phyloP scores from a whole-genome alignment of 805 yeast species.

The Brettanomyces custersianus region DNA sequence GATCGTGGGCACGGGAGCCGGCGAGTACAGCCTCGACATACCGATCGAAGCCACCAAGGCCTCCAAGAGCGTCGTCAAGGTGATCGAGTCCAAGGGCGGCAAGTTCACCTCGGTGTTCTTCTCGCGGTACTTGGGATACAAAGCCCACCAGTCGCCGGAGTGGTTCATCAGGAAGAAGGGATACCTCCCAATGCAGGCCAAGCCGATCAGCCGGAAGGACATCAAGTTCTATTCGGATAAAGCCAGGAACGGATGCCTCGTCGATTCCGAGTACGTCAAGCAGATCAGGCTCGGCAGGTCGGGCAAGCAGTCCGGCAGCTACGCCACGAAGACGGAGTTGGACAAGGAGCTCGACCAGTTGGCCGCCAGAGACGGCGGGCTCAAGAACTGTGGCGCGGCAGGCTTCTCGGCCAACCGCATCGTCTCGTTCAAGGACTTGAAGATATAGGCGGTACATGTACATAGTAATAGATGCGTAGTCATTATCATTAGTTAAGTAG shows the following conservation, averaged over 20 bases:
- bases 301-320: conserved; percentile 8
- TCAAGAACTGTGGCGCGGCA: conserved; percentile 9
- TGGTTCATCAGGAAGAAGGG: conserved; percentile 63
- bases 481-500: neutral
- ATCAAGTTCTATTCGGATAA: conserved; percentile 68
- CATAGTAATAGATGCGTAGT: neutral
- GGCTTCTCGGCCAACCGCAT: conserved; percentile 18
- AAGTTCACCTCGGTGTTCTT: conserved; percentile 65
- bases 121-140: conserved; percentile 50
- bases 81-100: conserved; percentile 69
- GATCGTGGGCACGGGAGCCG: conserved; percentile 58
- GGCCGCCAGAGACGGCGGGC: neutral
- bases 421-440: conserved; percentile 18
- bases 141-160: conserved; percentile 71
- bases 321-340: conserved; percentile 6
- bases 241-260: conserved; percentile 68
- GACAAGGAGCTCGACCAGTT: conserved; percentile 4
- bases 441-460: conserved; percentile 5
- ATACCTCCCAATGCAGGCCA: conserved; percentile 72
- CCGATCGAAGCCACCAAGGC: conserved; percentile 80
- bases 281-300: conserved; percentile 15
- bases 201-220: conserved; percentile 78
- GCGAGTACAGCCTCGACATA: conserved; percentile 46
- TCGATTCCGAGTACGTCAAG: conserved; percentile 28
- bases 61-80: conserved; percentile 59